Evolutionary conservation across 495 filamentous ascomycete genomes (phyloP), one percentile per base, ranked within the genome.

Genomic region (Aspergillus nanangensis): DNA sequence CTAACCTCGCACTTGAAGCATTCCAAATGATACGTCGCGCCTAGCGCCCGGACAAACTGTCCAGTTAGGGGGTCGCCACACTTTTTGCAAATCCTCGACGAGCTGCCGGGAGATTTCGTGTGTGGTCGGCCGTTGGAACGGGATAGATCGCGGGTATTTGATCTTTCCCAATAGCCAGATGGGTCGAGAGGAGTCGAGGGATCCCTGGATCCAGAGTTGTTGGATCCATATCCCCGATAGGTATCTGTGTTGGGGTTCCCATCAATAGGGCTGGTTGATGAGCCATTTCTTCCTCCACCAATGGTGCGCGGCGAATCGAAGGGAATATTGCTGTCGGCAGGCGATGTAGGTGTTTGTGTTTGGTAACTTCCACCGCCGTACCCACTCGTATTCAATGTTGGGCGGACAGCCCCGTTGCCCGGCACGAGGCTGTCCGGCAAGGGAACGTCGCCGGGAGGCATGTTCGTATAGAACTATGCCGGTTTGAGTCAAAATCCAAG

Each of bases 1-100:
- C 87, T 72, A 77, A 97, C 93, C 66, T 89, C 79, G 67, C 93
- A 99, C 65, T 85, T 93, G 63, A 99, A 99, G 74, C 93, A 99
- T 57, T 99, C 93, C 42, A 99, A 70, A 75, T 99, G 93, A 61
- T 86, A 99, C 39, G 92, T 96, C 23, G 87, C 90, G 19, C 86
- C 86, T 24, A 99, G 65, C 8, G 93, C 93, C 51, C 93, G 80
- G 41, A 99, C 93, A 64, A 96, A 99, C 62, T 97, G 94, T 15
- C 94, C 94, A 1, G 88, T 92, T 53, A 99, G 74, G 35, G 81
- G 71, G 51, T 89, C 84, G 47, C 79, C 80, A 60, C 93, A 98
- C 63, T 96, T 96, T 52, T 88, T 89, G 63, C 93, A 98, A 8
- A 84, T 67, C 47, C 89, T 70, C 14, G 67, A 63, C 8, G 67